Evolutionary conservation across 2,329 filamentous ascomycete genomes (phyloP).

Genomic region (Aureobasidium sp.): DNA sequence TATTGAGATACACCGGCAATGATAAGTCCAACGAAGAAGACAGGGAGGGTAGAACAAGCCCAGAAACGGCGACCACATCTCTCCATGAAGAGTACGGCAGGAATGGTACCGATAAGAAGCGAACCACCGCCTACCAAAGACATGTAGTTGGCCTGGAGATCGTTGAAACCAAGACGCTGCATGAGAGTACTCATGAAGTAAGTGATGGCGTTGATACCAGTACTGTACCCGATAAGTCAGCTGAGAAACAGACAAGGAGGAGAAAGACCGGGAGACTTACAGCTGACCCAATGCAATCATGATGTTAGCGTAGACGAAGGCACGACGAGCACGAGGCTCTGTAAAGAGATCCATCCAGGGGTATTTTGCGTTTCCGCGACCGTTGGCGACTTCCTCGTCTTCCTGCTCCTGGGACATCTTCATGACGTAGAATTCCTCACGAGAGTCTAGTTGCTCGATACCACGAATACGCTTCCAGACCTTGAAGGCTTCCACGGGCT

Average conservation of each 20-base stretch:
- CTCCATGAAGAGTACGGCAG: slow-evolving; percentile 54
- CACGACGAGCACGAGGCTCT: slow-evolving; percentile 54
- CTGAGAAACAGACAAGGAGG: too few relatives aligned
- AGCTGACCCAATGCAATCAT: slow-evolving; percentile 64
- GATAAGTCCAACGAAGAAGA: slow-evolving; percentile 61
- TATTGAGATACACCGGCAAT: slow-evolving; percentile 58
- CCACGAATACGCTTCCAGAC: slow-evolving; percentile 68
- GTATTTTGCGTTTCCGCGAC: slow-evolving; percentile 46
- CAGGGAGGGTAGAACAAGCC: slow-evolving; percentile 62
- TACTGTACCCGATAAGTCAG: slow-evolving; percentile 22
- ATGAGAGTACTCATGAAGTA: slow-evolving; percentile 66
- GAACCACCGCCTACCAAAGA: slow-evolving; percentile 62
- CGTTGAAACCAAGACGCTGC: slow-evolving; percentile 55
- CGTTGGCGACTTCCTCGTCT: slow-evolving; percentile 41
- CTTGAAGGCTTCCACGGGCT: slow-evolving; percentile 50
- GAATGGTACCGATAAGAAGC: slow-evolving; percentile 44
- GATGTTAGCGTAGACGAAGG: slow-evolving; percentile 58
- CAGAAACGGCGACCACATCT: slow-evolving; percentile 64
- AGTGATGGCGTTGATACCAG: slow-evolving; percentile 54
- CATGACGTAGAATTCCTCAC: slow-evolving; percentile 66
- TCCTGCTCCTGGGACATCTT: slow-evolving; percentile 52
- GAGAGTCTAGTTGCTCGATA: slow-evolving; percentile 44
- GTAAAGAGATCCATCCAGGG: slow-evolving; percentile 70
- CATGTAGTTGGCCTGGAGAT: too few relatives aligned
- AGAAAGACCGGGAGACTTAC: too few relatives aligned